Evolutionary conservation across 2,329 filamentous ascomycete species (phyloP), one percentile per base, ranked within the genome.

Genomic region (Neoascochyta sp.): DNA sequence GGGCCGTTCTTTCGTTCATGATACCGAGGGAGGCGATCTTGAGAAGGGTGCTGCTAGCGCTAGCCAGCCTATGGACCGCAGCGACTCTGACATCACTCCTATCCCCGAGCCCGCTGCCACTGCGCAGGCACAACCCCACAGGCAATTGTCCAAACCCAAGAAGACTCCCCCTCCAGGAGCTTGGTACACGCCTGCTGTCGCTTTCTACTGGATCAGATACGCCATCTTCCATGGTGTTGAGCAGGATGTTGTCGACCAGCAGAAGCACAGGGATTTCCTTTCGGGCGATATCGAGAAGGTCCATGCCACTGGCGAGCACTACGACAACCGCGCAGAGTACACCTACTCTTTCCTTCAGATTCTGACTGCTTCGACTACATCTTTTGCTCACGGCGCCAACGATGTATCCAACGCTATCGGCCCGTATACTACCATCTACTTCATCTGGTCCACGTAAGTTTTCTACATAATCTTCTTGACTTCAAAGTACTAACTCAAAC

Each of bases 351-450:
- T 57, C 43, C 41, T 59, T 4, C 58, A 62, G 29, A 47, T 61
- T 29, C 28, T 65, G 25, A 61, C 81, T 23, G 81, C 81, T 36
- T 81, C 78, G 61, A 84, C 81, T 21, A 78, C 80, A 4, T 84
- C 81, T 2, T 85, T 86, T 50, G 78, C 80, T 1, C 81, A 83
- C 60, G 80, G 80, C 12, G 78, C 80, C 44, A 83, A 83, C 58
- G 80, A 83, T 37, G 74, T 83, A 12, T 67, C 74, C 43, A 83
- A 76, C 50, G 76, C 44, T 9, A 47, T 54, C 12, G 52, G 50
- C 5, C 79, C 79, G 2, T 80, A 75, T 47, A 75, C 80, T 1
- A 73, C 76, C 32, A 76, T 83, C 53, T 83, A 70, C 62, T 65
- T 75, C 42, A 73, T 80, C 48, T 83, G 79, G 78, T 51, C 64